Conservation (phyloP, 2,329 filamentous ascomycete species). For the Orbilia quercus region DNA sequence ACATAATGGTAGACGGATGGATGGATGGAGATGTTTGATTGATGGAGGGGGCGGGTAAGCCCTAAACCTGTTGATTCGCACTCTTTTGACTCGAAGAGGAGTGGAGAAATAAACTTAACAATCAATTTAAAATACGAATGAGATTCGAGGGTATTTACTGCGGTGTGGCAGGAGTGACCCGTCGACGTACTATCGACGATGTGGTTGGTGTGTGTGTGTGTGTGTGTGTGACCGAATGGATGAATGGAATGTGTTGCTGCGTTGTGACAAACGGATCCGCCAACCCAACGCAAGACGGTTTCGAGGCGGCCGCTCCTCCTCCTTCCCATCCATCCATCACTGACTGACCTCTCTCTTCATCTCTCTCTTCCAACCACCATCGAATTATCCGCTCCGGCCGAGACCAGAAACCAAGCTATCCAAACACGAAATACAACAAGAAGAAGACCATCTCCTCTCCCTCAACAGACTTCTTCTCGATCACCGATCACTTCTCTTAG, state of each 20-base stretch:
- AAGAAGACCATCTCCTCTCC: conserved; percentile 4
- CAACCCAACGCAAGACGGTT: background rate
- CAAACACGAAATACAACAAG: background rate
- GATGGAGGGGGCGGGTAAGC: conserved; percentile 48
- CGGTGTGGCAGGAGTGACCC: no score
- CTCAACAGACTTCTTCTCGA: background rate
- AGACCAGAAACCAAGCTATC: no score
- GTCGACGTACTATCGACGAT: background rate
- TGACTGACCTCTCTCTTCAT: conserved; percentile 12
- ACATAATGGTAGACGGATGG: no score
- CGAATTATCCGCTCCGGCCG: conserved; percentile 9
- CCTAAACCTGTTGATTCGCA: conserved; percentile 46
- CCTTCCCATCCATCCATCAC: conserved; percentile 9
- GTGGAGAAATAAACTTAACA: conserved; percentile 6
- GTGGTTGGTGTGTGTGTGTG: background rate
- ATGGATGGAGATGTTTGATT: conserved; percentile 17
- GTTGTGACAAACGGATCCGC: conserved; percentile 11
- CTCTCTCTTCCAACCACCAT: conserved; percentile 12
- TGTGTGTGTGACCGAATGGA: background rate
- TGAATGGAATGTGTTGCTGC: conserved; percentile 32
- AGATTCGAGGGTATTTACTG: no score
- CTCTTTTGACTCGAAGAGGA: background rate
- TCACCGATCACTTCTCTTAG: conserved; percentile 8
- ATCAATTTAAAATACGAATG: no score
- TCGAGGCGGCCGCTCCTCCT: conserved; percentile 2